Percentiles rank a stretch among this genome's conserved stretches.
Evolutionary conservation across 2,329 filamentous ascomycete species (phyloP).

Genomic region (Grosmannia huntii): DNA sequence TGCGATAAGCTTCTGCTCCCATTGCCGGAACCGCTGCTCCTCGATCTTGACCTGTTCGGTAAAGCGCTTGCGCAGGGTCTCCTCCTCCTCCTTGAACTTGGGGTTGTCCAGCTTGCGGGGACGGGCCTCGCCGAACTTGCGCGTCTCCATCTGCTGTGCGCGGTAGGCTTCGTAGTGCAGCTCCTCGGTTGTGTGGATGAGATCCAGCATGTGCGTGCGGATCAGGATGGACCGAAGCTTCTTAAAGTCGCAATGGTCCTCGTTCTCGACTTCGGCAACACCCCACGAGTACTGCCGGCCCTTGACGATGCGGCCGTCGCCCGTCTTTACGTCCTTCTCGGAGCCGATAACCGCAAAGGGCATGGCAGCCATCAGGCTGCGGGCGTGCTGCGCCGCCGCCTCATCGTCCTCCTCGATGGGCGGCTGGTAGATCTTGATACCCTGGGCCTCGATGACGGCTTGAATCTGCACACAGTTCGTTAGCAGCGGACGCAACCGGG

Average conservation of each 20-base stretch:
- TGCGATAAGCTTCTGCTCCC: constrained; percentile 99
- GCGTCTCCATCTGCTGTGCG: constrained; percentile 98
- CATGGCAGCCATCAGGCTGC: constrained; percentile 91
- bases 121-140: constrained; percentile 96
- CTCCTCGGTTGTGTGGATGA: constrained; percentile 99
- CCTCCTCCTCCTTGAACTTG: constrained; percentile 99
- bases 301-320: constrained; percentile 94
- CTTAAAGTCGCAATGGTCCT: constrained; percentile 99
- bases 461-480: constrained; percentile 44
- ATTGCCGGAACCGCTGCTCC: constrained; percentile 97
- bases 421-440: constrained; percentile 98
- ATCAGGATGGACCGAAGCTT: constrained; percentile 98
- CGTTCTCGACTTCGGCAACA: constrained; percentile 98
- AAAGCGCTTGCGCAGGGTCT: constrained; percentile 95
- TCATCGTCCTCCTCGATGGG: constrained; percentile 98
- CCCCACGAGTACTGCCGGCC: constrained; percentile 98
- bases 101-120: constrained; percentile 98
- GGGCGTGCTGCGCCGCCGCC: constrained; percentile 85
- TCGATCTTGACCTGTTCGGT: constrained; percentile 99
- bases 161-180: constrained; percentile 99
- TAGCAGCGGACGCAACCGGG: background rate
- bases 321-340: constrained; percentile 97
- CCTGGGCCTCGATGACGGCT: constrained; percentile 91
- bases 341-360: constrained; percentile 98
- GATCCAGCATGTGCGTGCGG: constrained; percentile 98